Percentiles rank a stretch among this genome's conserved stretches.
phyloP scores from a whole-genome alignment of 23 red algal genomes.

The Rhodosorus marinus region DNA sequence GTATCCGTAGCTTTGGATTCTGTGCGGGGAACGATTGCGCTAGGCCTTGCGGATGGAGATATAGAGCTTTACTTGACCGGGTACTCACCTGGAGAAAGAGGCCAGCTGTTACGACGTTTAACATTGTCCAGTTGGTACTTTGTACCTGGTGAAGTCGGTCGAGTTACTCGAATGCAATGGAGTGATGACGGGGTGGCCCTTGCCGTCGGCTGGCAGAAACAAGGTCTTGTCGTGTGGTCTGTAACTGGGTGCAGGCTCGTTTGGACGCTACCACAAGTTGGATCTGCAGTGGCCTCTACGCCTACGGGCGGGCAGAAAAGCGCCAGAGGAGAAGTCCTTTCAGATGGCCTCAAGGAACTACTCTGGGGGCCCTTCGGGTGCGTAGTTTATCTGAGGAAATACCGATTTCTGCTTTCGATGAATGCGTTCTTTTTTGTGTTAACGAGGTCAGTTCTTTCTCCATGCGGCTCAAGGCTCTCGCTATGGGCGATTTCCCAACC shows the following conservation, averaged over 20 bases:
- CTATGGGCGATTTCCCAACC: too few species aligned
- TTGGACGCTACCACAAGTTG: slow-evolving; percentile 58
- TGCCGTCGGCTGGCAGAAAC: slow-evolving; percentile 57
- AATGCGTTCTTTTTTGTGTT: too few species aligned
- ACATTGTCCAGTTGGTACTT: slow-evolving; percentile 59
- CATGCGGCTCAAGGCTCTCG: too few species aligned
- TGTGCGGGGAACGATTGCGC: slow-evolving; percentile 37
- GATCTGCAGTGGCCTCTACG: too few species aligned
- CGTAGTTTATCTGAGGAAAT: too few species aligned
- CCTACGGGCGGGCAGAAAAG: too few species aligned
- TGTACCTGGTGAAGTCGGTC: slow-evolving; percentile 45
- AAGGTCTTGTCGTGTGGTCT: slow-evolving; percentile 74
- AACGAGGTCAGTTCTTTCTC: too few species aligned
- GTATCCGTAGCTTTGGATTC: slow-evolving; percentile 41
- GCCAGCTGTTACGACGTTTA: slow-evolving; percentile 29
- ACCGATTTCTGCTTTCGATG: too few species aligned
- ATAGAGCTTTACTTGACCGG: slow-evolving; percentile 67
- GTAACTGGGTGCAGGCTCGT: slow-evolving; percentile 64
- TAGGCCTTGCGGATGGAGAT: slow-evolving; percentile 37
- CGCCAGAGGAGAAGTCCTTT: too few species aligned
- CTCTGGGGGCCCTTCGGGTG: too few species aligned
- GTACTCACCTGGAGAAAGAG: slow-evolving; percentile 26
- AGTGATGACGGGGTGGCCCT: slow-evolving; percentile 56
- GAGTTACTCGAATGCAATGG: slow-evolving; percentile 35
- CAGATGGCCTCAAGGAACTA: too few species aligned